Conservation (phyloP, 768 basidiomycete genomes). For the Candolleomyces eurysporus region DNA sequence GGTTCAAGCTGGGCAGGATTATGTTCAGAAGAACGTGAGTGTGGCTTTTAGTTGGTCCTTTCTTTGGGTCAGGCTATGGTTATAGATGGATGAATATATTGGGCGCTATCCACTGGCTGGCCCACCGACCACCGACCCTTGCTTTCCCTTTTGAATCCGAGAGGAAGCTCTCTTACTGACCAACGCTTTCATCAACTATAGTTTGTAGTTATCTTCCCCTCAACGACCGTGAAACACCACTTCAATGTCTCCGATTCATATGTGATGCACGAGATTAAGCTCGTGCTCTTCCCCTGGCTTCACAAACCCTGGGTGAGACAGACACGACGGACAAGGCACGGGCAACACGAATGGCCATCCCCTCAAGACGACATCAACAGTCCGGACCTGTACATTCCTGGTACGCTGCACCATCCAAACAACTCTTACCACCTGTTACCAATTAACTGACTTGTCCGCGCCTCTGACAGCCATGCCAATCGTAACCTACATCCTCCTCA, state of each 20-base stretch:
- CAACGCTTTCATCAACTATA: conserved; percentile 24
- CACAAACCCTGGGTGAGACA: conserved; percentile 86
- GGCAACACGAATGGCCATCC: conserved; percentile 75
- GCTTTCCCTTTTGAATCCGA: not conserved
- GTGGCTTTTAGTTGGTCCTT: conserved; percentile 1
- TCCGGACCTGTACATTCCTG: conserved; percentile 95
- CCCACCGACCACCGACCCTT: not conserved
- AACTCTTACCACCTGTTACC: too few relatives aligned
- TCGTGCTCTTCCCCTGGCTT: conserved; percentile 94
- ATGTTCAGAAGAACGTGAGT: conserved; percentile 90
- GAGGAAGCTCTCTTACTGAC: not conserved
- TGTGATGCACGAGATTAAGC: conserved; percentile 82
- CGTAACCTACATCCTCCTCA: conserved; percentile 91
- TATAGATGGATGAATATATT: not conserved
- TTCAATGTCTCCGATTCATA: conserved; percentile 98
- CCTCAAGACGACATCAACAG: conserved; percentile 95
- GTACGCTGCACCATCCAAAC: conserved; percentile 33
- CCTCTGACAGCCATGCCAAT: conserved; percentile 79
- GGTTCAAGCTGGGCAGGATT: conserved; percentile 91
- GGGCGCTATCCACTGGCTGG: too few relatives aligned
- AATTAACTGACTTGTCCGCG: not conserved
- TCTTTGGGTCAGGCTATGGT: conserved; percentile 7
- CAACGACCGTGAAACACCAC: conserved; percentile 77
- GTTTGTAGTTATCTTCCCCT: conserved; percentile 80
- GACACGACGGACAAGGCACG: conserved; percentile 59